Evolutionary conservation across 2,329 filamentous ascomycete species (phyloP), one percentile per base, ranked within the genome.

Genomic region (Anisogramma anomala): DNA sequence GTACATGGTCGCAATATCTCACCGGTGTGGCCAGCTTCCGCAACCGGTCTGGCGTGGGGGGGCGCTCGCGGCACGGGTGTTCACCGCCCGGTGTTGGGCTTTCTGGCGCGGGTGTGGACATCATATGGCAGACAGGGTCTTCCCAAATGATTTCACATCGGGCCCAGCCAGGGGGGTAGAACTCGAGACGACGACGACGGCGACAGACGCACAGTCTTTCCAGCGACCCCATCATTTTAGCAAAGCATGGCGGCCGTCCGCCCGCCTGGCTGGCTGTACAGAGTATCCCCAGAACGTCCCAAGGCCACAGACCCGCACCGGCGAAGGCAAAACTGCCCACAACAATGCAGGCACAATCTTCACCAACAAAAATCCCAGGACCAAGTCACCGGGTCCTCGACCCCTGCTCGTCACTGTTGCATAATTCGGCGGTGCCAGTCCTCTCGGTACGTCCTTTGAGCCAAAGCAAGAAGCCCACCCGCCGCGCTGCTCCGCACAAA

Each of bases 281-380:
- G 6, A 23, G 22, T 9, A 6, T 23, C 6, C 9, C 22, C 6
- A 23, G 9, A 23, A 5, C 22, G 5, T 23, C 11, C 9, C 6
- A 13, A 26, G 10, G 27, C 11, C 18, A 6, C 26, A 31, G 39
- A 30, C 39, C 39, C 39, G 27, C 39, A 41, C 33, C 39, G 39
- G 39, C 36, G 39, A 36, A 14, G 33, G 25, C 18, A 15, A 3
- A 14, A 36, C 17, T 28, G 17, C 17, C 9, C 15, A 19, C 8
- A 14, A n/a, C 17, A 37, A 38, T 38, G 27, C 27, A 23, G 23
- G 14, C 9, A 26, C 19, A 18, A 33, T 15, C 14, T 15, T 13
- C 17, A 23, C 14, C 15, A 20, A 15, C 20, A n/a, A n/a, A n/a
- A n/a, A n/a, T 23, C n/a, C 32, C 19, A 30, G 15, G 25, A 30